Evolutionary conservation across 2,329 filamentous ascomycete genomes (phyloP), one percentile per base, ranked within the genome.

Genomic region (Fusarium anthophilum): DNA sequence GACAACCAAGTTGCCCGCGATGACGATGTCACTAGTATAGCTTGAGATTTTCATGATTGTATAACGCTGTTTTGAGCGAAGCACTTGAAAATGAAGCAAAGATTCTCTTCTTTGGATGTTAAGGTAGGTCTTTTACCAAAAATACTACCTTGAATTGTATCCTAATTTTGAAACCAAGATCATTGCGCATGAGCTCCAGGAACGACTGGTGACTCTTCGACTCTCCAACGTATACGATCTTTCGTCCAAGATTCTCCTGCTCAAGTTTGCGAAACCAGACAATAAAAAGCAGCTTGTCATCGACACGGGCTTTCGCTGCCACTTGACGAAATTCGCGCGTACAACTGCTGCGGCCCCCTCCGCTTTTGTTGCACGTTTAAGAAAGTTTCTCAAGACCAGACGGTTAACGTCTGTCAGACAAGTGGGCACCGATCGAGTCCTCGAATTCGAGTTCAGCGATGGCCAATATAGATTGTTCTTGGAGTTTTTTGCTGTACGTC

Each of bases 221-320:
- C 89, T 98, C 57, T 91, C 94, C 72, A 99, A 99, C 81, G 92
- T 98, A 81, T 98, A 99, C 85, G 96, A 99, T 82, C 90, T 99
- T 68, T 97, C 94, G 72, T 95, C 95, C 74, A 95, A 96, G 80
- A 98, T 98, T 80, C 94, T 98, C 80, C 91, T 98, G 32, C 89
- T 99, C 83, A 98, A 98, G 81, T 96, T 99, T 80, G 91, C 95
- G 63, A 97, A 96, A 82, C 94, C 96, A 48, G 92, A 96, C 79
- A 89, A 92, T 76, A 95, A 95, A 83, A 92, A 96, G 81, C 96
- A 98, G 82, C 88, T 99, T 35, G 87, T 99, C 58, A 91, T 99
- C 78, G 96, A 99, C 82, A 96, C 94, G 4, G 96, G 96, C 37
- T 99, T 99, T 83, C 94, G 96, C 80, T 97, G 94, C 82, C 96